A percentile compares a stretch with the other conserved stretches of the same genome.
Conservation (phyloP, 73 alveolate species). For the Paramecium caudatum region DNA sequence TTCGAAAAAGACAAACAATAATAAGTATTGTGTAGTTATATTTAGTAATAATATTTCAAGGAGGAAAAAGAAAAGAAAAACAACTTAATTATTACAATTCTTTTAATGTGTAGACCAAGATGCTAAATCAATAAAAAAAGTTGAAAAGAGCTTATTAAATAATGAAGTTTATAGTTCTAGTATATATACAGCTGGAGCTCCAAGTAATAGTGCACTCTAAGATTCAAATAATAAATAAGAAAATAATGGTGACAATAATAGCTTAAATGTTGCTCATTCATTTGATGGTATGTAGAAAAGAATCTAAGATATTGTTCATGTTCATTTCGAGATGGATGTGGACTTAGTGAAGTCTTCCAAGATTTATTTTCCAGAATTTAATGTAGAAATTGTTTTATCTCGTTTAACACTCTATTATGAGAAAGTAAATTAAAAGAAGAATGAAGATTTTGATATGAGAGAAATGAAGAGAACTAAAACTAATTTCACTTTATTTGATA, state of each 20-base stretch:
- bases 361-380: slow-evolving; percentile 37
- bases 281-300: slow-evolving; percentile 1
- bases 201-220: not conserved
- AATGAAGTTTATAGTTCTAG: slow-evolving; percentile 50
- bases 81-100: slow-evolving; percentile 24
- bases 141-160: not conserved
- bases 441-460: slow-evolving; percentile 12
- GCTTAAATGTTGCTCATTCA: not conserved
- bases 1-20: not conserved
- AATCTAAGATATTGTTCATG: not conserved
- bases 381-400: not conserved
- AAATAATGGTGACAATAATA: slow-evolving; percentile 16
- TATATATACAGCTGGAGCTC: not conserved
- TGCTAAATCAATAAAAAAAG: slow-evolving; percentile 13
- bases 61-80: slow-evolving; percentile 26
- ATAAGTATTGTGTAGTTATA: not conserved
- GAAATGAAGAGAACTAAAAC: slow-evolving; percentile 56
- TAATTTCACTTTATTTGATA: slow-evolving; percentile 19
- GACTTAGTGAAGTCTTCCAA: slow-evolving; percentile 3
- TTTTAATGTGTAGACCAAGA: not conserved
- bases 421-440: not conserved
- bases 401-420: not conserved
- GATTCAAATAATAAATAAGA: slow-evolving; percentile 1
- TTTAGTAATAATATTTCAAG: not conserved
- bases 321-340: not conserved